Evolutionary conservation across 495 filamentous ascomycete species (phyloP), one percentile per base, ranked within the genome.

Genomic region (Penicillium cataractarum): DNA sequence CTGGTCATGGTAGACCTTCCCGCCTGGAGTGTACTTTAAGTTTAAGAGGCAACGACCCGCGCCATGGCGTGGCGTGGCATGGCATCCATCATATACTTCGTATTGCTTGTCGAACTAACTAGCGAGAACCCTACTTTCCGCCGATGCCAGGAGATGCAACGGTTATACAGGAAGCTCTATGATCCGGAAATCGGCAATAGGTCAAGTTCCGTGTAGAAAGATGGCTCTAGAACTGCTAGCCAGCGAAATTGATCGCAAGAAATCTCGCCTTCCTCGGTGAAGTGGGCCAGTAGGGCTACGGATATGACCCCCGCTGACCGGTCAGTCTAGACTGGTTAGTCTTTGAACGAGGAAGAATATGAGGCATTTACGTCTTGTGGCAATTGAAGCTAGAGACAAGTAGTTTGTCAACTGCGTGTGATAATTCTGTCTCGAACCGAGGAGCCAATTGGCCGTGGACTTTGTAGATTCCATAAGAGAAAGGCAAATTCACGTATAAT

Each of bases 171-270:
- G 6, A 29, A 10, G 21, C 26, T 21, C 26, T 24, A 15, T 19
- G 9, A 31, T 46, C 60, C 60, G 54, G 42, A 46, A 7, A 46
- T 57, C 60, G 60, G 60, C 31, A 50, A 13, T 50, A 49, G 13
- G 21, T 24, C 9, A 42, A 39, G 24, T 22, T 29, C 6, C 29
- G 46, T 6, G 4, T 10, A 6, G 24, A 6, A 13, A 46, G 17
- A 1, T n/a, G 1, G 37, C 10, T 40, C 15, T 40, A 5, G 6
- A 0, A 12, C 35, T 12, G 37, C 13, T n/a, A 5, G 15, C 19
- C 8, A 46, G 17, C 42, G 42, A 9, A 4, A 3, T 46, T 46
- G 42, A 46, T 46, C 7, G 10, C 19, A 46, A 22, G 19, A 46
- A 19, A 10, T 15, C n/a, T 46, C 3, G 42, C 9, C 9, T 3